Evolutionary conservation across 2,329 filamentous ascomycete species (phyloP).

Genomic region (Fusarium sp.): DNA sequence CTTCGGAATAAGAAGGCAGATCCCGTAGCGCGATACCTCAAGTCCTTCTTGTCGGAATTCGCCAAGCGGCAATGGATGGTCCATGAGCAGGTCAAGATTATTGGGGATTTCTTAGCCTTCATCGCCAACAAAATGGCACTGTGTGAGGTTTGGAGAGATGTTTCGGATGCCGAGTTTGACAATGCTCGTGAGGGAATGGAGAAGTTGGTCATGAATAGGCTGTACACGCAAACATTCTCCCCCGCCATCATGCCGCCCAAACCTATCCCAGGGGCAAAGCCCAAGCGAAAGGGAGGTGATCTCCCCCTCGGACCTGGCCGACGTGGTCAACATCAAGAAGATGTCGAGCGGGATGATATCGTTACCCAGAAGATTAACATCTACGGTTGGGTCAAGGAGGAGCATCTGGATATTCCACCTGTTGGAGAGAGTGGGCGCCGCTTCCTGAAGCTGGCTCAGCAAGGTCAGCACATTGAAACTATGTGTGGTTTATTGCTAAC

Average conservation of each 20-base stretch:
- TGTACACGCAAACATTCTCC: slow-evolving; percentile 96
- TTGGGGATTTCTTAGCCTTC: slow-evolving; percentile 94
- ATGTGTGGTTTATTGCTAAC: neutral
- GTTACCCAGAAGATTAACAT: slow-evolving; percentile 96
- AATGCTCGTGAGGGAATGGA: slow-evolving; percentile 99
- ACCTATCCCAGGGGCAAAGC: slow-evolving; percentile 75
- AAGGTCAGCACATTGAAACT: slow-evolving; percentile 66
- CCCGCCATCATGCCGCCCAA: slow-evolving; percentile 89
- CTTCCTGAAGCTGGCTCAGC: slow-evolving; percentile 89
- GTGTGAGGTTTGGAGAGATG: slow-evolving; percentile 95
- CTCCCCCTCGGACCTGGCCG: slow-evolving; percentile 82
- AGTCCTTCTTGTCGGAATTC: slow-evolving; percentile 95
- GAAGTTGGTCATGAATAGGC: slow-evolving; percentile 97
- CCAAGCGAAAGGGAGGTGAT: slow-evolving; percentile 76
- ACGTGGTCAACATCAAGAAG: slow-evolving; percentile 95
- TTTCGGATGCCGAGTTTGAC: slow-evolving; percentile 97
- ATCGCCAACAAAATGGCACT: slow-evolving; percentile 98
- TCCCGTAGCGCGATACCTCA: slow-evolving; percentile 93
- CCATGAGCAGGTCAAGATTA: slow-evolving; percentile 99
- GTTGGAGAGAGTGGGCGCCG: slow-evolving; percentile 87
- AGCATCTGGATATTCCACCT: slow-evolving; percentile 91
- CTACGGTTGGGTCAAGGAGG: slow-evolving; percentile 93
- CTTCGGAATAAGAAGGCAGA: slow-evolving; percentile 97
- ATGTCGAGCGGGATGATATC: slow-evolving; percentile 96
- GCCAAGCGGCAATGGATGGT: slow-evolving; percentile 99